Percentiles rank a stretch among this genome's conserved stretches.
These are phyloP conservation scores for Aphanomyces stellatus DNA, from an alignment of 352 stramenopile genomes.

Conservation along the genomic window DNA sequence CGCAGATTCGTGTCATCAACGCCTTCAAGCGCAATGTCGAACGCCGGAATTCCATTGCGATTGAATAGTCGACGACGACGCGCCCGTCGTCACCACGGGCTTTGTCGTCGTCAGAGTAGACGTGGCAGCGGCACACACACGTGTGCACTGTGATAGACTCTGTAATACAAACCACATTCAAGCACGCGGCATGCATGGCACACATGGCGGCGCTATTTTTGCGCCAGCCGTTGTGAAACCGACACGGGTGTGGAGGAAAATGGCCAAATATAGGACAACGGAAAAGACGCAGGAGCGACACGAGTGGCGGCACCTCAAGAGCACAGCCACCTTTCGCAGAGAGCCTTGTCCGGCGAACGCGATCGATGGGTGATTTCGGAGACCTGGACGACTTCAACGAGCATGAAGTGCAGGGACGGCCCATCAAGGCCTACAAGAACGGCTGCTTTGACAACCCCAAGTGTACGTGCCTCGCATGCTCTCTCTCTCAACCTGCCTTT, in stretches of 20 bases:
- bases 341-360: neutral
- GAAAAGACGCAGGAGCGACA: too few species aligned
- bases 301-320: too few species aligned
- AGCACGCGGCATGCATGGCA: too few species aligned
- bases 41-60: neutral
- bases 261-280: too few species aligned
- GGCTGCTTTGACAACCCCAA: conserved; percentile 70
- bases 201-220: too few species aligned
- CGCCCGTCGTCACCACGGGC: neutral
- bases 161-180: too few species aligned
- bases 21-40: conserved; percentile 36
- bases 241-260: too few species aligned
- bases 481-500: too few species aligned
- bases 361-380: conserved; percentile 67
- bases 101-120: neutral
- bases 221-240: too few species aligned
- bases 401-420: conserved; percentile 64
- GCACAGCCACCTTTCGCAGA: too few species aligned
- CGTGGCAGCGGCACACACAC: neutral
- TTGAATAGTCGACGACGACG: neutral
- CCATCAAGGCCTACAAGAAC: conserved; percentile 74
- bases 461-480: conserved; percentile 26
- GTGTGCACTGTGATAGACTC: too few species aligned
- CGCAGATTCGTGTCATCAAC: conserved; percentile 55
- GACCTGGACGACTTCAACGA: conserved; percentile 77